Percentiles rank a stretch among this genome's conserved stretches.
Evolutionary conservation across 352 stramenopile species (phyloP).

Genomic region (Globisporangium cylindrosporum): DNA sequence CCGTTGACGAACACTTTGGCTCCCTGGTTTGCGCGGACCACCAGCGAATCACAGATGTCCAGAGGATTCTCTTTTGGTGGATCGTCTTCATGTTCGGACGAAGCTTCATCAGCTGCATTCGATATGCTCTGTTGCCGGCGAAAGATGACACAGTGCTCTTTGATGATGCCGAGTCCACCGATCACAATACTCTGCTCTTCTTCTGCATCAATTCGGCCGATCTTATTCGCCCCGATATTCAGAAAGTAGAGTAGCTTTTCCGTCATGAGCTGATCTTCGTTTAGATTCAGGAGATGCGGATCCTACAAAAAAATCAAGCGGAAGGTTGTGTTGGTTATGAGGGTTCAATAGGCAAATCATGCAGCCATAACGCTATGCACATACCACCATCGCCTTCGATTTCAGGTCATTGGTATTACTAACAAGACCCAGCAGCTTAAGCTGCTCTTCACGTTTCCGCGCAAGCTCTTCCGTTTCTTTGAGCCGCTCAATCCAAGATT

Average conservation of each 20-base stretch:
- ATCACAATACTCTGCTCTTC: constrained; percentile 77
- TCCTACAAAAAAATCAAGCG: constrained; percentile 24
- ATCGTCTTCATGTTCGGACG: constrained; percentile 7
- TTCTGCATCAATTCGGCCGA: constrained; percentile 65
- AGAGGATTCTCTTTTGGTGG: not conserved
- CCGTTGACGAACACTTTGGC: constrained; percentile 80
- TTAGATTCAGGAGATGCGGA: constrained; percentile 82
- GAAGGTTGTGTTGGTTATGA: not conserved
- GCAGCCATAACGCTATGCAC: not conserved
- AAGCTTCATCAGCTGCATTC: not conserved
- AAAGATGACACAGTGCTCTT: constrained; percentile 64
- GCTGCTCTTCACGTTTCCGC: constrained; percentile 73
- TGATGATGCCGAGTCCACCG: constrained; percentile 72
- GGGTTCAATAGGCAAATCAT: not conserved
- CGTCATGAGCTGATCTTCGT: constrained; percentile 86
- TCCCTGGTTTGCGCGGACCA: constrained; percentile 29
- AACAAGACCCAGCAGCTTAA: constrained; percentile 64
- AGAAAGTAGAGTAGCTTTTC: constrained; percentile 85
- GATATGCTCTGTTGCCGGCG: constrained; percentile 7
- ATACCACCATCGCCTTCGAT: constrained; percentile 44
- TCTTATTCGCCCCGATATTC: constrained; percentile 42
- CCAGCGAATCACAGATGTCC: constrained; percentile 18
- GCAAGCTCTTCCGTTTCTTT: constrained; percentile 84
- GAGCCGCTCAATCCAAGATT: constrained; percentile 77
- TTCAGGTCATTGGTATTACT: constrained; percentile 60